Evolutionary conservation across 1,284 basidiomycete genomes (phyloP).

Genomic region (Rhodofomes roseus): DNA sequence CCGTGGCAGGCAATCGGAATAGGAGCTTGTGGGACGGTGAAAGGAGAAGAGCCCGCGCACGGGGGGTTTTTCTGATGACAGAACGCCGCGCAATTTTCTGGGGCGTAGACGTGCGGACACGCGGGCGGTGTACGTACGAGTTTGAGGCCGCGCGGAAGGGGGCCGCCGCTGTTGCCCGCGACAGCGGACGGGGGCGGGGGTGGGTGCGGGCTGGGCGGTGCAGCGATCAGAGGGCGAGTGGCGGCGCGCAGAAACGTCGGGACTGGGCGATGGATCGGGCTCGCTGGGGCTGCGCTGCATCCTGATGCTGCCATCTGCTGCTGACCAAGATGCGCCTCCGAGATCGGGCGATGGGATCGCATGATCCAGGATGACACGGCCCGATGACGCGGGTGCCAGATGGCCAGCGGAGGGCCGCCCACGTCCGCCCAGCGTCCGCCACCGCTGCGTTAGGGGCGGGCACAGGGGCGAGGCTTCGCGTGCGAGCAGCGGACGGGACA

Average conservation of each 20-base stretch:
- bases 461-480: neutral
- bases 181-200: neutral
- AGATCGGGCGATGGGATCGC: constrained; percentile 5
- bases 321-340: neutral
- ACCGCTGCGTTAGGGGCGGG: no score
- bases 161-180: neutral
- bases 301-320: no score
- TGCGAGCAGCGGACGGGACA: neutral
- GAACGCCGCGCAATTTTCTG: constrained; percentile 5
- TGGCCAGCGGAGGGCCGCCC: no score
- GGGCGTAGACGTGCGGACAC: neutral
- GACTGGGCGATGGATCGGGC: neutral
- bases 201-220: neutral
- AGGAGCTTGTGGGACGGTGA: neutral
- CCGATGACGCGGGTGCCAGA: neutral
- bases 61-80: constrained; percentile 1
- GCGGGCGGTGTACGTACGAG: neutral
- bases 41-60: neutral
- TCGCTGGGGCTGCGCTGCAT: neutral
- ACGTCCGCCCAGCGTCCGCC: no score
- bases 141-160: neutral
- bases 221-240: neutral
- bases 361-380: neutral
- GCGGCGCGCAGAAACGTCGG: neutral
- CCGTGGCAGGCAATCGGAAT: neutral